Evolutionary conservation across 768 basidiomycete genomes (phyloP).

Genomic region (Termitomyces sp.): DNA sequence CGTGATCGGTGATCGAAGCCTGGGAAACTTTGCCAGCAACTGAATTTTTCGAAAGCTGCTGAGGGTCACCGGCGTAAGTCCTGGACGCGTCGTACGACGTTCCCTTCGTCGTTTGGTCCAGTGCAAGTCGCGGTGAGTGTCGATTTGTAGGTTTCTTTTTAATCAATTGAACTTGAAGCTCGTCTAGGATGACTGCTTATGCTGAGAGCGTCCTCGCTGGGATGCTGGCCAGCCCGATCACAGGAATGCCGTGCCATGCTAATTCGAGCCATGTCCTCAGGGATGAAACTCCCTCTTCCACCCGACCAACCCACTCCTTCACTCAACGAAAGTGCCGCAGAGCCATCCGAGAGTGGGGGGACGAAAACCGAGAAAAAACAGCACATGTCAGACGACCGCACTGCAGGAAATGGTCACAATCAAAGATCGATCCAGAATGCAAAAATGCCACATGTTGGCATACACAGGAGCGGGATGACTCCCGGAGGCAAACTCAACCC

Average conservation of each 20-base stretch:
- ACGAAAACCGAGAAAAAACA: not conserved
- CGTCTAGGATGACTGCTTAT: slow-evolving; percentile 75
- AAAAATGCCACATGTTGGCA: not conserved
- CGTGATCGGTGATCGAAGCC: slow-evolving; percentile 12
- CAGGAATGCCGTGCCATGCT: slow-evolving; percentile 15
- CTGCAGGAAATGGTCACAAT: not conserved
- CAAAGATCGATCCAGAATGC: not conserved
- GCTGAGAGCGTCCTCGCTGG: slow-evolving; percentile 80
- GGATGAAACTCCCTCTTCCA: not conserved
- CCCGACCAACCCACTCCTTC: not conserved
- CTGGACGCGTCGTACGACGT: slow-evolving; percentile 31
- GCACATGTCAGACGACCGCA: not conserved
- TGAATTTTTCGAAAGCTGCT: slow-evolving; percentile 1
- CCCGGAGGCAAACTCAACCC: not conserved
- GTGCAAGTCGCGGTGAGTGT: slow-evolving; percentile 44
- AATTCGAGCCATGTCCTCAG: slow-evolving; percentile 9
- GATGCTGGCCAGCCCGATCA: slow-evolving; percentile 33
- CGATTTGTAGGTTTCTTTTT: not conserved
- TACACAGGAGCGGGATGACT: not conserved
- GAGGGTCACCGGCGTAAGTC: not conserved
- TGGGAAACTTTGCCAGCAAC: slow-evolving; percentile 10
- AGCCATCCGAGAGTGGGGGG: not conserved
- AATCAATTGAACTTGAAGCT: slow-evolving; percentile 1
- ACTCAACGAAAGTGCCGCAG: slow-evolving; percentile 3
- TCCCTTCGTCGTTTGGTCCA: slow-evolving; percentile 23